A percentile compares a stretch with the other conserved stretches of the same genome.
Conservation (phyloP, 1,284 basidiomycete species). For the Ganoderma sinense region DNA sequence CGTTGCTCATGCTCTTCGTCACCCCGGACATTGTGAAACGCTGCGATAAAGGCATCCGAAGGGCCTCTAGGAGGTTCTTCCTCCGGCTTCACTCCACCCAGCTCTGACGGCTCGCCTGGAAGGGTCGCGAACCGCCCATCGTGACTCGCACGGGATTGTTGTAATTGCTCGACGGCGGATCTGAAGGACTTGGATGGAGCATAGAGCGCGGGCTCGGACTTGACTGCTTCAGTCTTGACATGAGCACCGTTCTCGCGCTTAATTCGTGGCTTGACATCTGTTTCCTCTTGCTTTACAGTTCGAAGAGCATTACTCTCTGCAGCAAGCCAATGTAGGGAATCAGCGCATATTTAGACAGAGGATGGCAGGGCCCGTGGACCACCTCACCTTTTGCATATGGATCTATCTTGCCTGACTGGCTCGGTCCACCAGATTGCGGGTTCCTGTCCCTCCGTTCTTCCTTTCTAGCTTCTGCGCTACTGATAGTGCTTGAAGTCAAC, state of each 20-base stretch:
- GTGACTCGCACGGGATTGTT: constrained; percentile 5
- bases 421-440: background rate
- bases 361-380: background rate
- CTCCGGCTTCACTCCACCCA: constrained; percentile 1
- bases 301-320: constrained; percentile 1
- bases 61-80: constrained; percentile 6
- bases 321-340: background rate
- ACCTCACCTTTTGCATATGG: constrained; percentile 37
- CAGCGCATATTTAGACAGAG: background rate
- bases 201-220: constrained; percentile 15
- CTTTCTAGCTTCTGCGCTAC: background rate
- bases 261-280: constrained; percentile 6
- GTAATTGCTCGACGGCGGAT: constrained; percentile 13
- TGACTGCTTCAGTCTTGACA: constrained; percentile 15
- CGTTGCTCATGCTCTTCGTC: background rate
- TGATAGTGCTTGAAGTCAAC: constrained; percentile 17
- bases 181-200: constrained; percentile 23
- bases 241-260: constrained; percentile 16
- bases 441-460: background rate
- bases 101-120: constrained; percentile 2
- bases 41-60: constrained; percentile 2
- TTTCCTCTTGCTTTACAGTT: background rate
- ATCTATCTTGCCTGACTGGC: constrained; percentile 30
- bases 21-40: constrained; percentile 2
- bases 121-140: background rate